phyloP scores from a whole-genome alignment of 2,329 filamentous ascomycete genomes.

The Hirsutella rhossiliensis region DNA sequence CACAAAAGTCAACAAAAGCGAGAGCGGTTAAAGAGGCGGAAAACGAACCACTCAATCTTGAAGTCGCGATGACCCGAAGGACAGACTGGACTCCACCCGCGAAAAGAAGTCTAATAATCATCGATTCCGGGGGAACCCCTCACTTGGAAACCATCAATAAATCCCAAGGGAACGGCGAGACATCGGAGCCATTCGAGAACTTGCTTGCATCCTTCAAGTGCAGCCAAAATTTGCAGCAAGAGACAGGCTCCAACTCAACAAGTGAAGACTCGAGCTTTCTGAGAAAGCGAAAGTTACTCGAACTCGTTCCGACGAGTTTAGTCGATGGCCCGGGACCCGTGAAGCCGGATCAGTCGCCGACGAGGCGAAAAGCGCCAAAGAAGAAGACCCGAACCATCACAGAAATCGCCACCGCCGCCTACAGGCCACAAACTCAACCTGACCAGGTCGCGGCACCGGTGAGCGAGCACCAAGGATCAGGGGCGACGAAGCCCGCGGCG shows the following conservation, averaged over 20 bases:
- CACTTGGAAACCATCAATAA: constrained; percentile 5
- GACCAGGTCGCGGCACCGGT: constrained; percentile 11
- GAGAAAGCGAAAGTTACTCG: constrained; percentile 44
- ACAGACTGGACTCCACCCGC: constrained; percentile 57
- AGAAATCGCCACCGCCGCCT: constrained; percentile 62
- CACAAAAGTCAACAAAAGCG: constrained; percentile 5
- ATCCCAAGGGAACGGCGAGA: constrained; percentile 3
- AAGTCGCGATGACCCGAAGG: constrained; percentile 42
- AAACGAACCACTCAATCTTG: constrained; percentile 24
- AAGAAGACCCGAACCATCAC: constrained; percentile 72
- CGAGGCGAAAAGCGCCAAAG: constrained; percentile 42
- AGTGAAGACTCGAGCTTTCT: constrained; percentile 22
- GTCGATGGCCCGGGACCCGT: constrained; percentile 9
- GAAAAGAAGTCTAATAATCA: constrained; percentile 18
- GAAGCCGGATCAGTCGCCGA: constrained; percentile 16
- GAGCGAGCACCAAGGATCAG: neutral
- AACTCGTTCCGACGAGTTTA: constrained; percentile 29
- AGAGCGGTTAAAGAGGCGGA: constrained; percentile 8
- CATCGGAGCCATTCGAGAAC: constrained; percentile 26
- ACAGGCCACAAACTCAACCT: constrained; percentile 25
- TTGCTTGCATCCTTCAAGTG: constrained; percentile 31
- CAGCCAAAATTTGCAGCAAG: constrained; percentile 10
- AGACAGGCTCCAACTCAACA: constrained; percentile 6
- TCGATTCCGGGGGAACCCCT: constrained; percentile 20
- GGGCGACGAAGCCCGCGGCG: constrained; percentile 3